A percentile compares a stretch with the other conserved stretches of the same genome.
Evolutionary conservation across 129 eudicot species (phyloP).

Genomic region (Scalesia atractyloides): DNA sequence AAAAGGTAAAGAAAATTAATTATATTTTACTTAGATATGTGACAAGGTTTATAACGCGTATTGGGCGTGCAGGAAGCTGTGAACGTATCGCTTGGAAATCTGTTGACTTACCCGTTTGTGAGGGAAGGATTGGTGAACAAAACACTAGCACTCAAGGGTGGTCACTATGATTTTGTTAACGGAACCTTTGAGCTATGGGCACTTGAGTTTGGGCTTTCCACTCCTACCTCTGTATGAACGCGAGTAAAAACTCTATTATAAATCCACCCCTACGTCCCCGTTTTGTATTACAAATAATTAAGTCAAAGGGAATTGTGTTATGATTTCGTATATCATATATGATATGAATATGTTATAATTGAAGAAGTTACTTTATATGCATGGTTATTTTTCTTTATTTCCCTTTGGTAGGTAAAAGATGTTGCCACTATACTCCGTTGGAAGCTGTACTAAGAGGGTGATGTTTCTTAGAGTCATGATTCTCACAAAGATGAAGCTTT

Average conservation of each 20-base stretch:
- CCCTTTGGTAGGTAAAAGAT: constrained; percentile 85
- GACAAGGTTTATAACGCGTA: background rate
- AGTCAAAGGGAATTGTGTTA: constrained; percentile 35
- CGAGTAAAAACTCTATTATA: constrained; percentile 37
- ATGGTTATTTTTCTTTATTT: constrained; percentile 42
- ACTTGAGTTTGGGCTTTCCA: constrained; percentile 81
- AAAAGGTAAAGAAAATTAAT: constrained; percentile 52
- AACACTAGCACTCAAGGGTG: constrained; percentile 88
- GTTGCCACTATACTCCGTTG: constrained; percentile 92
- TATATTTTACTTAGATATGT: too few species aligned
- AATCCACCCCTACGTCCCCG: constrained; percentile 27
- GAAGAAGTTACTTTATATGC: constrained; percentile 37
- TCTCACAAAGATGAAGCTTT: constrained; percentile 42
- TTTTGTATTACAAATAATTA: constrained; percentile 35
- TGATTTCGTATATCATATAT: constrained; percentile 15
- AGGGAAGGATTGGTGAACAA: constrained; percentile 86
- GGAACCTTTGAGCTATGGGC: constrained; percentile 95
- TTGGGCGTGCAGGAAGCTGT: constrained; percentile 74
- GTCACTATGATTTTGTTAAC: constrained; percentile 86
- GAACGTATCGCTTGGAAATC: constrained; percentile 80
- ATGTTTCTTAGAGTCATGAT: constrained; percentile 21
- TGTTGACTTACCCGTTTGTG: constrained; percentile 84
- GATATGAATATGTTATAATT: constrained; percentile 21
- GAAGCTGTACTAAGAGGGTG: constrained; percentile 69
- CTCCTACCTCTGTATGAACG: constrained; percentile 87